Base-by-base conservation (phyloP, 2,329 filamentous ascomycete species). In the Bipolaris victoriae region DNA sequence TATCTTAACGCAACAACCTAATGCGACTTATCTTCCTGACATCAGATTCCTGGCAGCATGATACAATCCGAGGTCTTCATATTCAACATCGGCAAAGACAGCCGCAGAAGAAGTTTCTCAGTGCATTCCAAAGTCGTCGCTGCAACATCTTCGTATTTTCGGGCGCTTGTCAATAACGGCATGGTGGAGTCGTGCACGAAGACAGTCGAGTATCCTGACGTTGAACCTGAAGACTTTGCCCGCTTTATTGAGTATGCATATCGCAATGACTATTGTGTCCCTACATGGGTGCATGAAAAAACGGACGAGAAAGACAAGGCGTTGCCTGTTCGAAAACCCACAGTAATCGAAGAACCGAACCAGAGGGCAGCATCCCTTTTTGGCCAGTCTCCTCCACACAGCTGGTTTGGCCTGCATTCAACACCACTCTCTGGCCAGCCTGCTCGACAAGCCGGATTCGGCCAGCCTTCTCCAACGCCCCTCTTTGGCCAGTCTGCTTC, bases 181-280 rank as follows among this genome's bases (percentile, higher is more conserved):
- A 62, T 72, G 67, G 40, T 3, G 4, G 69, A 73, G 35, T 47
- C 70, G 2, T 26, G 66, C 9, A 52, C 41, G 3, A 35, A 55
- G 7, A 60, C 39, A 13, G 68, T 67, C 0, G 49, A 61, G 26
- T n/a, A 70, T 1, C 2, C 45, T 0, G 64, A 73, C 20, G 33
- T 72, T 7, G 52, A 68, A 1, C 37, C 57, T 0, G 61, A 61
- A 1, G 71, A 72, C 33, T 73, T 74, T 54, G 54, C 57, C 1
- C 59, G 70, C n/a, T 73, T 65, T 40, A 40, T 65, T 2, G 67
- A 74, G 35, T 73, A 68, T 16, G 66, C 65, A 1, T 72, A 72
- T 29, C 59, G 63, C 2, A 40, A 52, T 4, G 63, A 73, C 20
- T 73, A 71, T 18, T 64, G 65, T 0, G 47, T 52, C 3, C 67